Conservation (phyloP, 768 basidiomycete species). For the Dioszegia aurantiaca region DNA sequence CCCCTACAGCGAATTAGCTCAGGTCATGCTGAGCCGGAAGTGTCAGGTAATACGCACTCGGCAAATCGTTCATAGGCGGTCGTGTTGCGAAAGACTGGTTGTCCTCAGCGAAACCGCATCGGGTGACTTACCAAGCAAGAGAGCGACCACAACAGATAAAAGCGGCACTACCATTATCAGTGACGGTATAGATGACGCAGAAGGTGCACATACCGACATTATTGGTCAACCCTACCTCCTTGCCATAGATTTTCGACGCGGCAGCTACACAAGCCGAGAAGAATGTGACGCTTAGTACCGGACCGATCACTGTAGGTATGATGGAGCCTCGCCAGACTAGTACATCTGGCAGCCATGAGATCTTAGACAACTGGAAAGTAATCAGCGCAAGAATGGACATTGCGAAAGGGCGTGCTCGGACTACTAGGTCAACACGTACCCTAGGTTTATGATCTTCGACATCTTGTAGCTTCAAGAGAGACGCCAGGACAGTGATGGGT, state of each 20-base stretch:
- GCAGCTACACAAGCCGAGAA: conserved; percentile 59
- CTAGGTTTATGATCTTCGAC: conserved; percentile 45
- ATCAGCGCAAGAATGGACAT: conserved; percentile 2
- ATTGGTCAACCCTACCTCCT: conserved; percentile 67
- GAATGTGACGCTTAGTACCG: conserved; percentile 76
- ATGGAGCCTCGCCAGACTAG: conserved; percentile 79
- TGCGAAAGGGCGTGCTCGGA: neutral
- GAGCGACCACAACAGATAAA: conserved; percentile 84
- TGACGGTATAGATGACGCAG: too few relatives aligned
- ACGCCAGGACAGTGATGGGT: conserved; percentile 32
- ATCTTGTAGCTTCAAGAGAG: conserved; percentile 42
- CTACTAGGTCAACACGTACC: too few relatives aligned
- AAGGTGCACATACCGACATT: conserved; percentile 57
- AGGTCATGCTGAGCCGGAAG: conserved; percentile 54
- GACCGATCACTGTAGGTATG: conserved; percentile 68
- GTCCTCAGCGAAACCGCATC: neutral
- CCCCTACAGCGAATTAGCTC: conserved; percentile 64
- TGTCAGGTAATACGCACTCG: conserved; percentile 52
- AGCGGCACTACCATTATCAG: conserved; percentile 62
- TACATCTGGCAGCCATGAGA: conserved; percentile 84
- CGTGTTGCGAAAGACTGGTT: conserved; percentile 19
- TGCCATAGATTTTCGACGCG: conserved; percentile 55
- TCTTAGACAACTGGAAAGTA: conserved; percentile 35
- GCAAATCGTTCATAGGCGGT: conserved; percentile 51
- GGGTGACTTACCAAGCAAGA: conserved; percentile 61